A percentile compares a stretch with the other conserved stretches of the same genome.
These are phyloP conservation scores for Neofusicoccum sp. DNA, from an alignment of 2,329 filamentous ascomycete species.

Conservation along the genomic window DNA sequence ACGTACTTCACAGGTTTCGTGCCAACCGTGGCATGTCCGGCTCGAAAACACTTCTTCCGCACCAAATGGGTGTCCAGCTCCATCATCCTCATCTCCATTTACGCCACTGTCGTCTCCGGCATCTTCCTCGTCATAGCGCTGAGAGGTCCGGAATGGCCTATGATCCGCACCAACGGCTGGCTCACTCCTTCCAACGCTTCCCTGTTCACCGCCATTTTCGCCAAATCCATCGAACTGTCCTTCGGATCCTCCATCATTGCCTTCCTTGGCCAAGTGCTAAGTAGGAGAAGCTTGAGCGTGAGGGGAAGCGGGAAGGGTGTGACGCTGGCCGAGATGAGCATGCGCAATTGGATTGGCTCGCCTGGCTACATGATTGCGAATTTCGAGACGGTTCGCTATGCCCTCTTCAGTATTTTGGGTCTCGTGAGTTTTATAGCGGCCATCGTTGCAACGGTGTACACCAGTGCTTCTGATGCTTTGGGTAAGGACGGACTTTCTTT, in stretches of 20 bases:
- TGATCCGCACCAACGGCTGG: constrained; percentile 55
- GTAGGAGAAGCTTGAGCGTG: constrained; percentile 63
- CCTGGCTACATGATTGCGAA: constrained; percentile 74
- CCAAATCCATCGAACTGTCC: constrained; percentile 76
- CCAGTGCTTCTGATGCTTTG: constrained; percentile 73
- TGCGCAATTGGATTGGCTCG: constrained; percentile 68
- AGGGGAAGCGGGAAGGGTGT: constrained; percentile 62
- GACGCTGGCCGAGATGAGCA: constrained; percentile 74
- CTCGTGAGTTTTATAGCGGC: constrained; percentile 66
- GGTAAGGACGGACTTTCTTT: constrained; percentile 33
- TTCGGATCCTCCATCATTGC: constrained; percentile 79
- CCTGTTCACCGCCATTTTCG: constrained; percentile 67
- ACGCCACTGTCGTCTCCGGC: constrained; percentile 65
- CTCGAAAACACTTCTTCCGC: constrained; percentile 42
- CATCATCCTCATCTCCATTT: constrained; percentile 55
- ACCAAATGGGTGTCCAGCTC: constrained; percentile 16
- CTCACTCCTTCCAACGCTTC: constrained; percentile 67
- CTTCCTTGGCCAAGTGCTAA: constrained; percentile 74
- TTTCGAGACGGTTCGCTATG: constrained; percentile 65
- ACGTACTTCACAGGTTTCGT: constrained; percentile 31
- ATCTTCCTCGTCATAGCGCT: constrained; percentile 68
- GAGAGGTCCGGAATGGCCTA: constrained; percentile 64
- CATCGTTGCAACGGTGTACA: constrained; percentile 70
- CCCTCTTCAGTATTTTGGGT: constrained; percentile 66
- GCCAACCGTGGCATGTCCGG: constrained; percentile 40